Evolutionary conservation across 1,284 basidiomycete species (phyloP), one percentile per base, ranked within the genome.

Genomic region (Takashimella tepidaria): DNA sequence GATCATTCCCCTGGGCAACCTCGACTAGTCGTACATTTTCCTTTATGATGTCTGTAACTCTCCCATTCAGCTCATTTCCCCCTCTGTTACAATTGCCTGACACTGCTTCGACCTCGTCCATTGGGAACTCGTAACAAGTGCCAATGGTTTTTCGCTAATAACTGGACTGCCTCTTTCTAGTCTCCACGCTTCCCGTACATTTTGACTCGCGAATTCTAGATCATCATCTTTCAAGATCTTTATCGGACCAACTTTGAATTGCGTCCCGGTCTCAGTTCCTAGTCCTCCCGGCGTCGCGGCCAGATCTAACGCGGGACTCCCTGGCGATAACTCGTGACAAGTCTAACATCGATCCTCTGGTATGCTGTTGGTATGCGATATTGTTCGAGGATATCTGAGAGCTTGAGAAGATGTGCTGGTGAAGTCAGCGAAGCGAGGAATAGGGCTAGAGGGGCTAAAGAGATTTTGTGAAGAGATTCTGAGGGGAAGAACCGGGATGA

Each of bases 291-390:
- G 8, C 31, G 31, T 8, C 31, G 31, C 31, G 8, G 31, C 31
- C 10, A 37, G 31, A 37, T 37, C 45, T 22, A 19, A 25, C n/a
- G 13, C 23, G 13, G 52, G 46, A 40, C 23, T 49, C 11, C 45
- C 51, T 3, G 58, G 57, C 8, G 67, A 67, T 11, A 73, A 45
- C 48, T 69, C 16, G 57, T 54, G 10, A 69, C 58, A 11, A 66
- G 24, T 20, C 70, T 53, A 6, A 65, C 57, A 54, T 71, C 69
- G 24, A 69, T 50, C 5, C 67, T 51, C 49, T 71, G 69, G 51
- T 70, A 70, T 37, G 62, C 63, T 42, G 54, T 58, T 5, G 69
- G 68, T 13, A 69, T 70, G 2, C 61, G 55, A 47, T 61, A 70
- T 13, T 64, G 47, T 22, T 62, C 57, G 12, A 73, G 59, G 19